Evolutionary conservation across 2,329 filamentous ascomycete species (phyloP), one percentile per base, ranked within the genome.

Genomic region (Hymenoscyphus linearis): DNA sequence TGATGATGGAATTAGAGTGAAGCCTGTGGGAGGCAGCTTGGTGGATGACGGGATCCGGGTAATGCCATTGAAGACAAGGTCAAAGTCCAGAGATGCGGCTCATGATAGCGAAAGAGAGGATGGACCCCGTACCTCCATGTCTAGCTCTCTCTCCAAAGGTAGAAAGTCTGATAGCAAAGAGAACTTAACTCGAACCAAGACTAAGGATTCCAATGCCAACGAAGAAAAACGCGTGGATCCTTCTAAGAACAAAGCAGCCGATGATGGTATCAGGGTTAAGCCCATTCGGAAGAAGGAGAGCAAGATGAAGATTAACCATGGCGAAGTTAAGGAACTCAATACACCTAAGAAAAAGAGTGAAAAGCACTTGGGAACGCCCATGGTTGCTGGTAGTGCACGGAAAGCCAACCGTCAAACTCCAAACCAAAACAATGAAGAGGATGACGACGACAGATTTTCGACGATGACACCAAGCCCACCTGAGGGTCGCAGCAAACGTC

Each of bases 391-490:
- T n/a, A 55, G 52, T n/a, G 65, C 35, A 34, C 59, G 62, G 18
- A 62, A 59, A 53, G 37, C 59, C 13, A 65, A 59, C 22, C 64
- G 66, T 26, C 62, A 64, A 57, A 62, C 55, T 22, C 60, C 61
- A 12, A 65, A 58, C 60, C 57, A 63, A 31, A 31, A 52, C n/a
- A 57, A 61, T 31, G 60, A 59, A 13, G 18, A 4, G 4, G 61
- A 60, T 7, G 66, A 69, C 7, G 64, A 66, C 5, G 61, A 65
- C 47, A 58, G 53, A 18, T 61, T 57, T 44, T 67, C 68, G n/a
- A 64, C 50, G n/a, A 57, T 60, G n/a, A 65, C 65, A 14, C 67
- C 69, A 18, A 70, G 63, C 53, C 67, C 63, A 12, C 63, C 67
- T 14, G 60, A 65, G 36, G 65, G 61, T 31, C 64, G 61, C 34